Evolutionary conservation across 2,329 filamentous ascomycete species (phyloP).

Genomic region (Bimuria novae-zelandiae): DNA sequence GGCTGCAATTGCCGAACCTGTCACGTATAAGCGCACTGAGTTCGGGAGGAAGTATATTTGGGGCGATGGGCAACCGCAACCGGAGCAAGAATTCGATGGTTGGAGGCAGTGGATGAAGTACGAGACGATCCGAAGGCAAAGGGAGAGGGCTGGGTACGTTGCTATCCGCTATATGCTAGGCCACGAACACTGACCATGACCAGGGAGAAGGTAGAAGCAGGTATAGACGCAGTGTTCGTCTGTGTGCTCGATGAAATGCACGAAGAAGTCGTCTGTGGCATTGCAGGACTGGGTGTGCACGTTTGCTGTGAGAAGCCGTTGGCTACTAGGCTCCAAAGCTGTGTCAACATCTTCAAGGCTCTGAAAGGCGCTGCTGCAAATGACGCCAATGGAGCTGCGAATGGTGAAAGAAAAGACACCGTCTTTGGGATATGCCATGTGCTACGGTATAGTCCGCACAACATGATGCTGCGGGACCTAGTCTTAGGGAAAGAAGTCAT

Average conservation of each 20-base stretch:
- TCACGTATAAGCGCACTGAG: slow-evolving; percentile 72
- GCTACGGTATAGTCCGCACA: slow-evolving; percentile 89
- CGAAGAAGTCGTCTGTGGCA: slow-evolving; percentile 74
- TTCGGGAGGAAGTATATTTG: slow-evolving; percentile 78
- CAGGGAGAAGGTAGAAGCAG: slow-evolving; percentile 28
- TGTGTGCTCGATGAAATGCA: slow-evolving; percentile 90
- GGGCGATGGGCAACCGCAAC: slow-evolving; percentile 55
- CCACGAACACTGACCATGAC: neutral
- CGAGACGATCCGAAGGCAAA: slow-evolving; percentile 66
- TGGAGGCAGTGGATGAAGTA: slow-evolving; percentile 80
- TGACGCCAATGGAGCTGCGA: slow-evolving; percentile 32
- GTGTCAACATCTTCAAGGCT: slow-evolving; percentile 71
- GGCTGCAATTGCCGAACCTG: slow-evolving; percentile 79
- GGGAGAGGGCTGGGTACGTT: slow-evolving; percentile 30
- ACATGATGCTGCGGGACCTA: slow-evolving; percentile 79
- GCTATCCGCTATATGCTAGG: neutral
- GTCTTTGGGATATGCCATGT: slow-evolving; percentile 95
- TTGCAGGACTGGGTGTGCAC: slow-evolving; percentile 73
- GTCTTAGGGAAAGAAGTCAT: slow-evolving; percentile 75
- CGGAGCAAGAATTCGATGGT: slow-evolving; percentile 71
- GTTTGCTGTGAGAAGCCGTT: slow-evolving; percentile 96
- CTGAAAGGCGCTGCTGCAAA: slow-evolving; percentile 42
- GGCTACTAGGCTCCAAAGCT: slow-evolving; percentile 77
- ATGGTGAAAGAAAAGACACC: slow-evolving; percentile 29
- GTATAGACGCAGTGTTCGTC: slow-evolving; percentile 65